Percentiles rank a stretch among this genome's conserved stretches.
phyloP scores from a whole-genome alignment of 2,329 filamentous ascomycete genomes.

The Raffaelea ambrosiae region DNA sequence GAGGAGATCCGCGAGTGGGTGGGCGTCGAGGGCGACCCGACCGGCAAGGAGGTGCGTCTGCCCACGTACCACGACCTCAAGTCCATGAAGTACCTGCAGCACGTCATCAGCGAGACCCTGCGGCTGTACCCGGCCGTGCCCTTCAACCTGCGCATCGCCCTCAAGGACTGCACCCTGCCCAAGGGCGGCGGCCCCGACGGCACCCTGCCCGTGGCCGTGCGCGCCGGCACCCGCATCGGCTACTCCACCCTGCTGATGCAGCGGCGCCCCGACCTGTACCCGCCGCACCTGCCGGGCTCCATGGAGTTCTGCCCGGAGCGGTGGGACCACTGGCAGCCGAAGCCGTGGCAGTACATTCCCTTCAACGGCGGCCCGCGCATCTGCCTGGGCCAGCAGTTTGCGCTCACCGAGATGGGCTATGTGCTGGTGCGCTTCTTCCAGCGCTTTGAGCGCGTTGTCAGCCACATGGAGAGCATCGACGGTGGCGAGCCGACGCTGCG shows the following conservation, averaged over 20 bases:
- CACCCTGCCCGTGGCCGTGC: slow-evolving; percentile 52
- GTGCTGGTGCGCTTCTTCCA: slow-evolving; percentile 66
- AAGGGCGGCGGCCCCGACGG: slow-evolving; percentile 59
- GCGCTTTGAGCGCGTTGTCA: slow-evolving; percentile 56
- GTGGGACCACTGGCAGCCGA: slow-evolving; percentile 56
- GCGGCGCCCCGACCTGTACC: slow-evolving; percentile 55
- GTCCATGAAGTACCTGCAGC: slow-evolving; percentile 73
- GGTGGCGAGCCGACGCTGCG: slow-evolving; percentile 44
- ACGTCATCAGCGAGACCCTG: slow-evolving; percentile 68
- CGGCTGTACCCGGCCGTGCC: slow-evolving; percentile 72
- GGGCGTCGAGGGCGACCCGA: slow-evolving; percentile 33
- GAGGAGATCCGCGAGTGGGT: slow-evolving; percentile 61
- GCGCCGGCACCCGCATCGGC: slow-evolving; percentile 55
- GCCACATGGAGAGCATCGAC: slow-evolving; percentile 45
- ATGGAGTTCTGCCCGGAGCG: slow-evolving; percentile 55
- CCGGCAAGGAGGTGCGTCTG: slow-evolving; percentile 21
- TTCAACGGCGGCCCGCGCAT: slow-evolving; percentile 69
- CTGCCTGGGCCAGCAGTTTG: slow-evolving; percentile 75
- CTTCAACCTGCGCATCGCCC: slow-evolving; percentile 66
- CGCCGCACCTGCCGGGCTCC: slow-evolving; percentile 35
- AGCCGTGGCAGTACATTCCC: slow-evolving; percentile 63
- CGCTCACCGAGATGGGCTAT: slow-evolving; percentile 68
- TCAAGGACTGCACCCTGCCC: slow-evolving; percentile 67
- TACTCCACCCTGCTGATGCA: slow-evolving; percentile 70
- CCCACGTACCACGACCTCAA: slow-evolving; percentile 78